Evolutionary conservation across 148 eudicot species (phyloP), one percentile per base, ranked within the genome.

Genomic region (Cornus controversa): DNA sequence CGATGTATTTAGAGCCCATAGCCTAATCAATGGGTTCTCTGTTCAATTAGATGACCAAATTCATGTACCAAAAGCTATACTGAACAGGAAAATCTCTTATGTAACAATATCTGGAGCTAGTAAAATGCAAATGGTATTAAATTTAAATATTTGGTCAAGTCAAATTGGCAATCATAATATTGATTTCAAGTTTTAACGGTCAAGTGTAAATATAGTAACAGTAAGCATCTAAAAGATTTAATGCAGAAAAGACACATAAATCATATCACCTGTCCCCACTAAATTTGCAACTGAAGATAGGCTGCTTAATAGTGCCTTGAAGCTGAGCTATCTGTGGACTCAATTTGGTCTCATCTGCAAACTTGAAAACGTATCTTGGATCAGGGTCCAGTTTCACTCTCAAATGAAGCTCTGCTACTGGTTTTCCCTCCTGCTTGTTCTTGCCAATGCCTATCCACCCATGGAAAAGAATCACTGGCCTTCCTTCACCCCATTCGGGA

Each of bases 361-460:
- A 89, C 71, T 84, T 87, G 76, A 89, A 89, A 47, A 89, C 88
- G 62, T 89, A 89, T 89, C 91, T 86, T 2, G 91, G 91, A 75
- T 89, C 91, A 36, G 91, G 91, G 68, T 89, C 91, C 28, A 89
- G 79, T 70, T 89, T 89, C 53, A 86, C 83, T 66, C 83, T 67
- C 78, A 89, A 71, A 82, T 89, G 88, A 77, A 89, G 91, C 85
- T 89, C 91, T 1, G 78, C 82, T 23, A 75, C 81, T 20, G 83
- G 76, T 78, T 86, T 88, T 67, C 84, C 80, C 64, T 82, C 86
- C 73, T 74, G 85, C 79, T 81, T 88, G 70, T 65, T 67, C 71
- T 86, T 89, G 28, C 91, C 91, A 31, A 89, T 89, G 40, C 86
- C 86, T 78, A 79, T 86, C 91, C 91, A 89, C 66, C 91, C 91